phyloP scores from a whole-genome alignment of 345 rosid genomes.

The Salix purpurea region DNA sequence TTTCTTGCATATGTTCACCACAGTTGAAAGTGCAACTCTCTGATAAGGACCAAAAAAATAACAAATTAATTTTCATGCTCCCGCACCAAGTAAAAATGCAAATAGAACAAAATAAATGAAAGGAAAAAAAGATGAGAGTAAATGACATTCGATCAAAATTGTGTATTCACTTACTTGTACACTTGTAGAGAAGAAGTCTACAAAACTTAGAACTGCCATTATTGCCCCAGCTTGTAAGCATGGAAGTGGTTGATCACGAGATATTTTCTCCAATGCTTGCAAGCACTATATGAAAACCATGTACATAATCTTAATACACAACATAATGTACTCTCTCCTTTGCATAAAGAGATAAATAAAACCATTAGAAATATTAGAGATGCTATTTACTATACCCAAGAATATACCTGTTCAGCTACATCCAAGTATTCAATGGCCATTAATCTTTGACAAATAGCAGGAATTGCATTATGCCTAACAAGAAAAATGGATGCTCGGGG shows the following conservation, averaged over 20 bases:
- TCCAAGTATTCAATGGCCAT: constrained; percentile 77
- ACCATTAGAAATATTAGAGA: background rate
- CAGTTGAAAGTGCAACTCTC: constrained; percentile 92
- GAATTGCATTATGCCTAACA: constrained; percentile 70
- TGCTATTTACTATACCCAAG: background rate
- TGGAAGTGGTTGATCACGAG: constrained; percentile 76
- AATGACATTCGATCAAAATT: background rate
- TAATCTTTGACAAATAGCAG: constrained; percentile 78
- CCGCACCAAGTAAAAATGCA: background rate
- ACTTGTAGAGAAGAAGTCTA: constrained; percentile 88
- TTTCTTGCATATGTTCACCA: constrained; percentile 81
- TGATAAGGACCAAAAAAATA: constrained; percentile 26
- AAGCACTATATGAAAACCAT: constrained; percentile 51
- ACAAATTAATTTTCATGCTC: background rate
- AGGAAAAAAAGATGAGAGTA: background rate
- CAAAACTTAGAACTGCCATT: constrained; percentile 68
- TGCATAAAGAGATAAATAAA: constrained; percentile 4
- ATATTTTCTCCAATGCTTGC: constrained; percentile 97
- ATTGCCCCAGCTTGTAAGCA: constrained; percentile 91
- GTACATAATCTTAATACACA: background rate
- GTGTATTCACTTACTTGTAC: constrained; percentile 51
- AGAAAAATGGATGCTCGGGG: constrained; percentile 69
- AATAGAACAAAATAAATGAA: background rate
- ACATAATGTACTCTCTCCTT: background rate
- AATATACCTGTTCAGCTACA: constrained; percentile 88